Evolutionary conservation across 2,329 filamentous ascomycete genomes (phyloP).

Genomic region (Tolypocladium ovalisporum): DNA sequence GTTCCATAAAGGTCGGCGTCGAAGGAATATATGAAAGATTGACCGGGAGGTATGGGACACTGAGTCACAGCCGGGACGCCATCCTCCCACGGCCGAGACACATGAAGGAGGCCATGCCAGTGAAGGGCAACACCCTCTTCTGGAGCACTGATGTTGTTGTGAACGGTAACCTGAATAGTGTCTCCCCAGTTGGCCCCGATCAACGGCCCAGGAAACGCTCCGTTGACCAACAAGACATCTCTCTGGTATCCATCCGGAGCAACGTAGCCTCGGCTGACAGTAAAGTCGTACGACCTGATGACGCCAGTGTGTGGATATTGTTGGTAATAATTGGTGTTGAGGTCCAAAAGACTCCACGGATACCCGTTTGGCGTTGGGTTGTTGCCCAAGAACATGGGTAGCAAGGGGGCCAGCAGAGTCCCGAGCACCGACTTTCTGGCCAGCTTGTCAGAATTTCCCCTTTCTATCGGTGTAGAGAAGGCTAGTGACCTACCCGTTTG

Average conservation of each 20-base stretch:
- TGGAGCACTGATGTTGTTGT: slow-evolving; percentile 50
- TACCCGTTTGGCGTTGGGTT: slow-evolving; percentile 37
- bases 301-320: slow-evolving; percentile 40
- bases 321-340: slow-evolving; percentile 38
- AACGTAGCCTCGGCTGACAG: slow-evolving; percentile 35
- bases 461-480: no score
- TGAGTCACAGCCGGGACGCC: slow-evolving; percentile 43
- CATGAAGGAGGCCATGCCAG: slow-evolving; percentile 43
- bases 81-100: slow-evolving; percentile 39
- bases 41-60: slow-evolving; percentile 56
- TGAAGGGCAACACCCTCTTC: slow-evolving; percentile 39
- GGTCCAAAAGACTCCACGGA: slow-evolving; percentile 39
- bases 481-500: slow-evolving; percentile 24
- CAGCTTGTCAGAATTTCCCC: neutral
- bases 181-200: slow-evolving; percentile 57
- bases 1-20: slow-evolving; percentile 42
- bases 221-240: slow-evolving; percentile 50
- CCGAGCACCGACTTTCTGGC: slow-evolving; percentile 27
- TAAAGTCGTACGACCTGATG: slow-evolving; percentile 43
- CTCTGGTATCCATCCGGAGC: slow-evolving; percentile 45
- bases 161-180: slow-evolving; percentile 51
- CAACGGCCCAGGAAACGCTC: slow-evolving; percentile 54
- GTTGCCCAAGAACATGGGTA: slow-evolving; percentile 33
- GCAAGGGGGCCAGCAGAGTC: slow-evolving; percentile 23
- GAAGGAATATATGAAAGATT: slow-evolving; percentile 41